Base-by-base conservation (phyloP, 805 yeast genomes). In the Lipomyces kockii region DNA sequence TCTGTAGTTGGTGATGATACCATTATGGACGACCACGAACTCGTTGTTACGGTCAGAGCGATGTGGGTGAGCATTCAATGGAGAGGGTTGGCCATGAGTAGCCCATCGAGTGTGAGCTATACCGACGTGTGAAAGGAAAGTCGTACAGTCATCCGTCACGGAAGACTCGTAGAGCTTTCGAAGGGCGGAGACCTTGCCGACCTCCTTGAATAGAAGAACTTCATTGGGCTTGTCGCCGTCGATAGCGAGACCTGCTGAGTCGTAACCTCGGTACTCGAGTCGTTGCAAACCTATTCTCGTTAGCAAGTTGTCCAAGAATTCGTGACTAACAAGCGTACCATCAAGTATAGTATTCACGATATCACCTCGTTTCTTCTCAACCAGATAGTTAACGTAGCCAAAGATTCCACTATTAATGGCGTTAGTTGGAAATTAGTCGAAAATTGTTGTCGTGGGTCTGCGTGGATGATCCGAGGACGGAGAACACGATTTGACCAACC, bases 21-120 rank as follows among this genome's bases (percentile, higher is more conserved):
- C 99, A 76, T 95, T 95, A 83, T 95, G 99, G 62, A 95, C 98
- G 71, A 95, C 88, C 56, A 91, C 87, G 75, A 95, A 95, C 79
- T 93, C 97, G 74, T 89, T 89, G 58, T 80, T 80, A 9, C 86
- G 84, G 78, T 92, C 99, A 0, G 97, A 91, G 72, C 94, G 83
- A 78, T 94, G 98, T 60, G 99, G 99, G 79, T 95, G 99, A 78
- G 98, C 95, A 83, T 95, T 95, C 69, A 79, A 74, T 70, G 84
- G 86, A 72, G 86, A 87, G 66, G 98, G 98, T 75, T 88, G 91
- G 80, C 99, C 99, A 80, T 95, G 99, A 51, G 99, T 95, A 61
- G 99, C 99, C 99, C 99, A 95, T 83, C 99, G 90, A 14, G 99
- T 95, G 81, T 95, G 99, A 29, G 99, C 98, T 78, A 95, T 95